These are phyloP conservation scores for Berkeleyomyces basicola DNA, from an alignment of 2,329 filamentous ascomycete genomes.

Conservation along the genomic window DNA sequence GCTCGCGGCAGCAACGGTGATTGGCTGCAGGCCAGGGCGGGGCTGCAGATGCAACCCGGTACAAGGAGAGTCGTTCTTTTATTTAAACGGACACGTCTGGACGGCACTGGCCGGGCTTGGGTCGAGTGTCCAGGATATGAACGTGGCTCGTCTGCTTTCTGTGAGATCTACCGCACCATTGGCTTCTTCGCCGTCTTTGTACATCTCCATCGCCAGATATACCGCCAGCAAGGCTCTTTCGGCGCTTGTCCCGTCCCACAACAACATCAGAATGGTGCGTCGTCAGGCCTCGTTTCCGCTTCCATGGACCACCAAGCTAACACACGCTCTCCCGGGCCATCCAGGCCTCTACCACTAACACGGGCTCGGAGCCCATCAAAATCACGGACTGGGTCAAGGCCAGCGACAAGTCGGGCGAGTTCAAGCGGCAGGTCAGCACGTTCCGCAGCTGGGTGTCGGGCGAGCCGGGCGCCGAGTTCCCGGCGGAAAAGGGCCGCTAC, in stretches of 20 bases:
- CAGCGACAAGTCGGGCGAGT: slow-evolving; percentile 68
- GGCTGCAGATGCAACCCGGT: too few relatives aligned
- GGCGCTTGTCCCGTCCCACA: neutral
- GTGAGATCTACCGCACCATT: neutral
- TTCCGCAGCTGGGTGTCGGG: slow-evolving; percentile 71
- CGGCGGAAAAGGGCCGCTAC: slow-evolving; percentile 76
- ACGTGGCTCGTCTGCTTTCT: too few relatives aligned
- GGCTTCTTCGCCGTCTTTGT: neutral
- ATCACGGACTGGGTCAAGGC: slow-evolving; percentile 77
- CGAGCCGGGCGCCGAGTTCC: slow-evolving; percentile 55
- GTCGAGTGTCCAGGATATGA: too few relatives aligned
- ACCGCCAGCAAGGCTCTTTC: neutral
- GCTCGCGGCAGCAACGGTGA: too few relatives aligned
- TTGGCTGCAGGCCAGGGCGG: too few relatives aligned
- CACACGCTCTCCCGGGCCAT: neutral
- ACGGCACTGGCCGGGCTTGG: too few relatives aligned
- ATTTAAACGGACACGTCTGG: too few relatives aligned
- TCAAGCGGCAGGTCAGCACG: slow-evolving; percentile 70
- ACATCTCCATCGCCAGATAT: neutral
- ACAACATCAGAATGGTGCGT: slow-evolving; percentile 2
- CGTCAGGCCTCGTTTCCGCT: neutral
- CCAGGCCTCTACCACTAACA: neutral
- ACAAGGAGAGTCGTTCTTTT: too few relatives aligned
- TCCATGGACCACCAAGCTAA: neutral
- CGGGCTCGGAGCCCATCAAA: neutral